Conservation (phyloP, 768 basidiomycete genomes). For the Neoboletus subvelutipes region DNA sequence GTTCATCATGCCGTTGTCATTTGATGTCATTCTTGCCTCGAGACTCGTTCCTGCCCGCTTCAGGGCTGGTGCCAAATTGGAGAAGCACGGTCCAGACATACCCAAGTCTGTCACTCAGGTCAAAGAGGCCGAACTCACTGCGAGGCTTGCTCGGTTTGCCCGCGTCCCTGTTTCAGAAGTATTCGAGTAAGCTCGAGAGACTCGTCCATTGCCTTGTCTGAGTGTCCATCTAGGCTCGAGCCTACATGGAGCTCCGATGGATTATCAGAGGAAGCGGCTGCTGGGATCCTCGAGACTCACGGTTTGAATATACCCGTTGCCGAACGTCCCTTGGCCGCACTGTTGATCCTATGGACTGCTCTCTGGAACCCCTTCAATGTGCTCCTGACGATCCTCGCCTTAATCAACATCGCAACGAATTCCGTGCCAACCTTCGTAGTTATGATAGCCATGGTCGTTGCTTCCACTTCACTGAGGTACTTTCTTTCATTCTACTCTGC, state of each 20-base stretch:
- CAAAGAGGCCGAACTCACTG: conserved; percentile 24
- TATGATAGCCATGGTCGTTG: conserved; percentile 37
- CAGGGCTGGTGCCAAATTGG: conserved; percentile 7
- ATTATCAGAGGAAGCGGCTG: conserved; percentile 21
- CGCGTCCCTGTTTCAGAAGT: conserved; percentile 22
- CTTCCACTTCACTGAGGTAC: conserved; percentile 34
- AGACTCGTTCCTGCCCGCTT: conserved; percentile 25
- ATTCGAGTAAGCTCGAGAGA: conserved; percentile 22
- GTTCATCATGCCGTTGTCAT: conserved; percentile 24
- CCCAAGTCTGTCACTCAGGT: conserved; percentile 7
- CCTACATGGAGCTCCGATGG: conserved; percentile 27
- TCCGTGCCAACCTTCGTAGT: conserved; percentile 35
- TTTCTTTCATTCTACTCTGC: background rate
- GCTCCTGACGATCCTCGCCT: conserved; percentile 31
- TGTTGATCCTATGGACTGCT: conserved; percentile 32
- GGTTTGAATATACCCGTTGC: conserved; percentile 31
- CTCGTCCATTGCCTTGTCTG: background rate
- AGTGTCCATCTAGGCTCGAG: conserved; percentile 22
- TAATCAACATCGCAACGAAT: conserved; percentile 33
- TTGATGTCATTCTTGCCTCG: conserved; percentile 21
- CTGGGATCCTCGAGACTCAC: conserved; percentile 19
- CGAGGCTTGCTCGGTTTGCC: conserved; percentile 28
- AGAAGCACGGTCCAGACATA: conserved; percentile 29
- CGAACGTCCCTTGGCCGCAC: conserved; percentile 31
- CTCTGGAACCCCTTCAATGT: conserved; percentile 38